Percentiles rank a stretch among this genome's conserved stretches.
phyloP scores from a whole-genome alignment of 2,329 filamentous ascomycete species.

The Fusarium sp. region DNA sequence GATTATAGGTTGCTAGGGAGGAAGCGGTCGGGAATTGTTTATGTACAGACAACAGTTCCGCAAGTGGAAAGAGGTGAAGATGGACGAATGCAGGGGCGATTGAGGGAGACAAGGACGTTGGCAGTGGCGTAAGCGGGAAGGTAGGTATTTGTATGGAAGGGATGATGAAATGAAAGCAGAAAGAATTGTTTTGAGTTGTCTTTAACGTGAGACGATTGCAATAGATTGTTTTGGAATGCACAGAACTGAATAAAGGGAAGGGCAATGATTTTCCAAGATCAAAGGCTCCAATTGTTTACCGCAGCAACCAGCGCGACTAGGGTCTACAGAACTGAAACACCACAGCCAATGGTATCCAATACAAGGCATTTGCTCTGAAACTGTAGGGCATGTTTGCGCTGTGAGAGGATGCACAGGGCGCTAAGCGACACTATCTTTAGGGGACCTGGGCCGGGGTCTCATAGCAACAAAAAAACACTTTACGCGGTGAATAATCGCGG shows the following conservation, averaged over 20 bases:
- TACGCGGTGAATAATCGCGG: constrained; percentile 52
- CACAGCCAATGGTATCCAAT: constrained; percentile 38
- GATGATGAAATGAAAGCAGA: constrained; percentile 1
- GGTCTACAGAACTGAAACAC: constrained; percentile 10
- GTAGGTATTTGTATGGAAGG: neutral
- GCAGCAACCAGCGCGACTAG: constrained; percentile 48
- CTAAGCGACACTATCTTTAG: constrained; percentile 21
- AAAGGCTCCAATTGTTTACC: constrained; percentile 48
- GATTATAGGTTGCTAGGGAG: constrained; percentile 15
- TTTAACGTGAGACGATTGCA: constrained; percentile 14
- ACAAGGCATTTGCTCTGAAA: constrained; percentile 37
- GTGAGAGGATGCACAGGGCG: constrained; percentile 24
- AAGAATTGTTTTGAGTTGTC: constrained; percentile 12
- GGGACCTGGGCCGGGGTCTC: constrained; percentile 24
- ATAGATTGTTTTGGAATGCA: constrained; percentile 32
- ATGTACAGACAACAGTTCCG: constrained; percentile 37
- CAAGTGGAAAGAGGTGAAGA: constrained; percentile 40
- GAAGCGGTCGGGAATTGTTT: constrained; percentile 15
- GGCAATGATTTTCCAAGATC: constrained; percentile 29
- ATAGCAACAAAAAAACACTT: constrained; percentile 49
- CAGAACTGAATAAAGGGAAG: constrained; percentile 18
- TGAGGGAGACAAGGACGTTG: constrained; percentile 16
- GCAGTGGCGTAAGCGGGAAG: constrained; percentile 19
- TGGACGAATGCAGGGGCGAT: constrained; percentile 30
- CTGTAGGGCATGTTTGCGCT: constrained; percentile 30